Conservation (phyloP, 495 filamentous ascomycete species). For the Penicillium odoratum region DNA sequence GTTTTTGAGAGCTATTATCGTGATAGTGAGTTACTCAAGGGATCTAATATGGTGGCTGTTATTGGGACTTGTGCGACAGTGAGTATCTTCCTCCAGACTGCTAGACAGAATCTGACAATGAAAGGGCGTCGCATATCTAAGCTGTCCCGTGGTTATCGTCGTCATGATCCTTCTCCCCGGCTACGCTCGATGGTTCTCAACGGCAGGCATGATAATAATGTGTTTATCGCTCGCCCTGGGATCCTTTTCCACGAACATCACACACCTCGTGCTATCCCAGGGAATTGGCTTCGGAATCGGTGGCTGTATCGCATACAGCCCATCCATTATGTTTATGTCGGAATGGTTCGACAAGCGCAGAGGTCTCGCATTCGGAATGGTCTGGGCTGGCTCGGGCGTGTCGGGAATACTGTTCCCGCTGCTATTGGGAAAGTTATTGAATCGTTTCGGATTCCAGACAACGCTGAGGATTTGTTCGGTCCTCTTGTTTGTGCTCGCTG, state of each 20-base stretch:
- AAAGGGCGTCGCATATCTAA: slow-evolving; percentile 25
- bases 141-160: slow-evolving; percentile 21
- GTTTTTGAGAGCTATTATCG: slow-evolving; percentile 35
- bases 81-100: slow-evolving; percentile 1
- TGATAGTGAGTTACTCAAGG: slow-evolving; percentile 23
- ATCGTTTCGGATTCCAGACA: slow-evolving; percentile 50
- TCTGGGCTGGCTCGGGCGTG: slow-evolving; percentile 47
- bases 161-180: slow-evolving; percentile 25
- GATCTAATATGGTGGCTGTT: slow-evolving; percentile 40
- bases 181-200: slow-evolving; percentile 23
- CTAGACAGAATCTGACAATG: too few relatives aligned
- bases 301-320: slow-evolving; percentile 46
- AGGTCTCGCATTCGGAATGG: slow-evolving; percentile 51
- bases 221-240: slow-evolving; percentile 41
- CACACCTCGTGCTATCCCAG: slow-evolving; percentile 51
- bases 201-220: slow-evolving; percentile 31
- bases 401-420: slow-evolving; percentile 48
- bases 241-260: slow-evolving; percentile 45
- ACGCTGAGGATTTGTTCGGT: slow-evolving; percentile 51
- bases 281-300: slow-evolving; percentile 52
- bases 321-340: slow-evolving; percentile 48
- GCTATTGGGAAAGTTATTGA: slow-evolving; percentile 47
- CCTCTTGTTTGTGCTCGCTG: slow-evolving; percentile 44
- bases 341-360: slow-evolving; percentile 54
- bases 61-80: slow-evolving; percentile 53